Evolutionary conservation across 2,329 filamentous ascomycete species (phyloP).

Genomic region (Aspergillus chevalieri): DNA sequence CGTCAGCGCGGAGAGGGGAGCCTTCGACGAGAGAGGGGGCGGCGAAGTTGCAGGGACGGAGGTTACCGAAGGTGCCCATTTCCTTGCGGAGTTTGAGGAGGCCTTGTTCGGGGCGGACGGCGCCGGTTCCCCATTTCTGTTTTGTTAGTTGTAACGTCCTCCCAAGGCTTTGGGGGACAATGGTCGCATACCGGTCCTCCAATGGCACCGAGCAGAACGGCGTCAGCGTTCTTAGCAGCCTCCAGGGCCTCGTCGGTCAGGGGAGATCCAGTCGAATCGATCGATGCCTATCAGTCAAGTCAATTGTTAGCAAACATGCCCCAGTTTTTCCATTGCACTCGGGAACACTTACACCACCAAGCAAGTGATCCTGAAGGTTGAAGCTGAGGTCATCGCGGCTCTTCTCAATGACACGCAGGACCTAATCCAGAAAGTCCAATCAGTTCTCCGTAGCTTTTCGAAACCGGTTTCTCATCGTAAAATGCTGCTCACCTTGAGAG

Average conservation of each 20-base stretch:
- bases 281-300: slow-evolving; percentile 61
- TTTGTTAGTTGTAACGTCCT: slow-evolving; percentile 3
- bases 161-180: not conserved
- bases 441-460: slow-evolving; percentile 2
- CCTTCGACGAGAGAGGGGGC: slow-evolving; percentile 75
- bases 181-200: slow-evolving; percentile 66
- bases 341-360: slow-evolving; percentile 71
- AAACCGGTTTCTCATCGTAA: not conserved
- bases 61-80: slow-evolving; percentile 89
- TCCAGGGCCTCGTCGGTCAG: slow-evolving; percentile 76
- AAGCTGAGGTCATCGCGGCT: slow-evolving; percentile 68
- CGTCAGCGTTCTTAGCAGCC: slow-evolving; percentile 79
- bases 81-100: slow-evolving; percentile 88
- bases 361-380: slow-evolving; percentile 81
- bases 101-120: slow-evolving; percentile 86
- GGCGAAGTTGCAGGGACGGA: slow-evolving; percentile 92
- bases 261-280: slow-evolving; percentile 70
- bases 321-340: not conserved
- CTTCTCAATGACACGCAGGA: slow-evolving; percentile 73
- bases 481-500: slow-evolving; percentile 61
- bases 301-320: slow-evolving; percentile 1
- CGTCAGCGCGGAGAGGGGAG: slow-evolving; percentile 78
- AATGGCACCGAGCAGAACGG: slow-evolving; percentile 86
- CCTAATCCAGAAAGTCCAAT: slow-evolving; percentile 40
- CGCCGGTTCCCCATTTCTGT: slow-evolving; percentile 82